Evolutionary conservation across 805 yeast species (phyloP).

Genomic region (Nakazawaea pomicola): DNA sequence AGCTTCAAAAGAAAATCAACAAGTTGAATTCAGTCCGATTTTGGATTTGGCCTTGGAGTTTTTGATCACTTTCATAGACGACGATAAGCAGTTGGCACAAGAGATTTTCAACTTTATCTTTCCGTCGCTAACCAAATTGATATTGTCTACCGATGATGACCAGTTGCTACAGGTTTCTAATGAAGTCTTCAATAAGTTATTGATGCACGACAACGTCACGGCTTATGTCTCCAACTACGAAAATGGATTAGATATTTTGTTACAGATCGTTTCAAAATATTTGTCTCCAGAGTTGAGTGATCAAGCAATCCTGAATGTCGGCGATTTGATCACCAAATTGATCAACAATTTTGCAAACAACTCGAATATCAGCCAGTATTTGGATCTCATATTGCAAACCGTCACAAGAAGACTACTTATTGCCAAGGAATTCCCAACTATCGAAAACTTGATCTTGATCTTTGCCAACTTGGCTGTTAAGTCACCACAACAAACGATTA

Average conservation of each 20-base stretch:
- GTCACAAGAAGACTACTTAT: constrained; percentile 60
- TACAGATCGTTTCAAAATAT: constrained; percentile 62
- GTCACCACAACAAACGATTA: constrained; percentile 59
- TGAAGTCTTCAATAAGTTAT: constrained; percentile 61
- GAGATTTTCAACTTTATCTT: constrained; percentile 38
- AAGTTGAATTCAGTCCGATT: constrained; percentile 54
- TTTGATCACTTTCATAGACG: constrained; percentile 42
- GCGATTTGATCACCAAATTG: constrained; percentile 34
- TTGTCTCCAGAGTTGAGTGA: constrained; percentile 71
- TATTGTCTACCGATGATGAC: constrained; percentile 56
- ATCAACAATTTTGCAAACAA: constrained; percentile 28
- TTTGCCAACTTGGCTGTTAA: constrained; percentile 64
- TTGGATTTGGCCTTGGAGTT: constrained; percentile 55
- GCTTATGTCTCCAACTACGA: constrained; percentile 28
- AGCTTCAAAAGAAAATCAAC: constrained; percentile 21
- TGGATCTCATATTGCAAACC: constrained; percentile 62
- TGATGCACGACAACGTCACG: constrained; percentile 34
- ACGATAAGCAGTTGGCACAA: constrained; percentile 25
- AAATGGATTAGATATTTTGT: constrained; percentile 48
- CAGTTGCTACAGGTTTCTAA: constrained; percentile 75
- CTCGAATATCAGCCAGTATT: constrained; percentile 33
- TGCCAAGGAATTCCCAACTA: constrained; percentile 66
- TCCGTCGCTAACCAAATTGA: constrained; percentile 36
- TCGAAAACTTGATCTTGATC: constrained; percentile 72
- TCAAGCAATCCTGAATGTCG: constrained; percentile 77